Percentiles rank a stretch among this genome's conserved stretches.
Evolutionary conservation across 306 rosid species (phyloP).

Genomic region (Datisca glomerata): DNA sequence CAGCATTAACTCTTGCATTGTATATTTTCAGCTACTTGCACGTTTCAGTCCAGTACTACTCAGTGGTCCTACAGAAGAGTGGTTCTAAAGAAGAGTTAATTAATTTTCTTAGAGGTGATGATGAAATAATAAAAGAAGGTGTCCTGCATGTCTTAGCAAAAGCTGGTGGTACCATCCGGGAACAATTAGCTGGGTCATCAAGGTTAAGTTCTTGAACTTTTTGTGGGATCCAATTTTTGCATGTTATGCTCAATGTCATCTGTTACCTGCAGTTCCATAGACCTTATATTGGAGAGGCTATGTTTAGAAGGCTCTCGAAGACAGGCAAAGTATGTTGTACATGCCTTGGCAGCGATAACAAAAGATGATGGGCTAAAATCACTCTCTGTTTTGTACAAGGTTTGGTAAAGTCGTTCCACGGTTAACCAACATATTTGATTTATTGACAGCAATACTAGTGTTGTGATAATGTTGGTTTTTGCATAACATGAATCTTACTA

Average conservation of each 20-base stretch:
- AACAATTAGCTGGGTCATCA: conserved; percentile 61
- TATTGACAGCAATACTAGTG: conserved; percentile 2
- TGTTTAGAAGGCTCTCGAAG: conserved; percentile 92
- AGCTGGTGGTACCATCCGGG: conserved; percentile 92
- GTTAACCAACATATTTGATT: conserved; percentile 6
- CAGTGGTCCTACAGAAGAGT: too few relatives aligned
- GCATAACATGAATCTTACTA: conserved; percentile 18
- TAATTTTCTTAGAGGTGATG: conserved; percentile 66
- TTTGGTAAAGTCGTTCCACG: conserved; percentile 27
- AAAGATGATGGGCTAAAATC: conserved; percentile 92
- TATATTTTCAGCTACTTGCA: conserved; percentile 62
- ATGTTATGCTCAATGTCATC: conserved; percentile 17
- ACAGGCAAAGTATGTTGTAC: conserved; percentile 94
- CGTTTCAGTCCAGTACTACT: conserved; percentile 80
- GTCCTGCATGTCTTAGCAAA: conserved; percentile 64
- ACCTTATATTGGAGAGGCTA: conserved; percentile 72
- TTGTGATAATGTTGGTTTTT: conserved; percentile 1
- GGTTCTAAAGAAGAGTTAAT: conserved; percentile 70
- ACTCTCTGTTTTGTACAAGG: conserved; percentile 97
- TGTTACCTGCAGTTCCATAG: conserved; percentile 63
- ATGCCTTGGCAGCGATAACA: conserved; percentile 91
- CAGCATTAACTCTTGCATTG: not conserved
- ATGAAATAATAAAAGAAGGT: conserved; percentile 79
- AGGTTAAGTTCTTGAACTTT: conserved; percentile 37
- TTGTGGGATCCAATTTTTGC: conserved; percentile 10